These are phyloP conservation scores for Micromonas pusilla DNA, from an alignment of 139 green algal species.

Conservation along the genomic window DNA sequence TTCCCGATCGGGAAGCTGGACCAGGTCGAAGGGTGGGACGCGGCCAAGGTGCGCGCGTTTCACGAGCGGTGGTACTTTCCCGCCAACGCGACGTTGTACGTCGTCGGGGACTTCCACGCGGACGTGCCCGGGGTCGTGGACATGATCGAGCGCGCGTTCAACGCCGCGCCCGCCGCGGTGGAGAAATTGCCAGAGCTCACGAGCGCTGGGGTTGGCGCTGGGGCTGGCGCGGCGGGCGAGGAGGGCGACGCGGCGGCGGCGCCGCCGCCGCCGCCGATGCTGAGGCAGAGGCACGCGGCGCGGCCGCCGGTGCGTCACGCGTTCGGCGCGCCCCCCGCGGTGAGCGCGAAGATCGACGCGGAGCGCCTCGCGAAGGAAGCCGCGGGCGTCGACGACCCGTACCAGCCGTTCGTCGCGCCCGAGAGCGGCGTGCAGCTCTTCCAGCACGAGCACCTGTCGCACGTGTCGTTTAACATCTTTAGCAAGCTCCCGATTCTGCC, in stretches of 20 bases:
- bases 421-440: constrained; percentile 56
- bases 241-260: not conserved
- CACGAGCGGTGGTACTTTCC: constrained; percentile 95
- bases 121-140: constrained; percentile 31
- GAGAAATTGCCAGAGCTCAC: not conserved
- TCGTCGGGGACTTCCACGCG: constrained; percentile 85
- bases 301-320: constrained; percentile 84
- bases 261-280: constrained; percentile 9
- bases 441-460: constrained; percentile 86
- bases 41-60: constrained; percentile 66
- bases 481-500: constrained; percentile 83
- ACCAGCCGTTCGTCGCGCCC: constrained; percentile 4
- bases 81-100: constrained; percentile 92
- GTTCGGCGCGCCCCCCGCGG: constrained; percentile 41
- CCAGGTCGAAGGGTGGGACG: constrained; percentile 77
- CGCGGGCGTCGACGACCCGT: constrained; percentile 7
- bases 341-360: not conserved
- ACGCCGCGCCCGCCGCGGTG: constrained; percentile 6
- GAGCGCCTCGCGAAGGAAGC: not conserved
- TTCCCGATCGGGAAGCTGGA: constrained; percentile 97
- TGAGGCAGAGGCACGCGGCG: constrained; percentile 58
- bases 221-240: not conserved
- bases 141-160: constrained; percentile 38
- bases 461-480: constrained; percentile 91
- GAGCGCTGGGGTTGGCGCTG: not conserved